Evolutionary conservation across 2,329 filamentous ascomycete species (phyloP).

Genomic region (Fusarium tricinctum): DNA sequence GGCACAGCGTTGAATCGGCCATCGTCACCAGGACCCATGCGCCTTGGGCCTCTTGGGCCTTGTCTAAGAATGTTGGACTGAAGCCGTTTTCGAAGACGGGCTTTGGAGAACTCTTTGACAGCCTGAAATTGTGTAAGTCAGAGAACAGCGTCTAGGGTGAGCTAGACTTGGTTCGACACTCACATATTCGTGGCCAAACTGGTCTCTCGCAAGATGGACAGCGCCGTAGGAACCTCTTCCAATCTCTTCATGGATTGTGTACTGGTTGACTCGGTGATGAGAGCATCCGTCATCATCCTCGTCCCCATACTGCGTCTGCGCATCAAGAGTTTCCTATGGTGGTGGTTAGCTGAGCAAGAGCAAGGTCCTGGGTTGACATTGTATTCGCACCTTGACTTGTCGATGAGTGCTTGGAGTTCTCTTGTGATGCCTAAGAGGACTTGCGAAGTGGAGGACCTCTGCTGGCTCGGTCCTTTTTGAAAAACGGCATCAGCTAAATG

Average conservation of each 20-base stretch:
- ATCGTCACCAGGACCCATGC: slow-evolving; percentile 48
- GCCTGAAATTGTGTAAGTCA: slow-evolving; percentile 69
- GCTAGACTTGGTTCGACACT: slow-evolving; percentile 53
- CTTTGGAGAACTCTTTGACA: slow-evolving; percentile 97
- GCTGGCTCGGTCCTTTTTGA: slow-evolving; percentile 60
- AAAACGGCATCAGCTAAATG: slow-evolving; percentile 18
- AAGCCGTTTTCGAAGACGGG: slow-evolving; percentile 86
- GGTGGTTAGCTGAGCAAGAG: slow-evolving; percentile 23
- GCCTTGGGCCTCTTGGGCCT: slow-evolving; percentile 56
- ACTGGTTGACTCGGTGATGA: slow-evolving; percentile 94
- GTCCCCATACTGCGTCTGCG: slow-evolving; percentile 86
- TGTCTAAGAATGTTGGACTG: slow-evolving; percentile 86
- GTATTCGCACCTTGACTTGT: slow-evolving; percentile 65
- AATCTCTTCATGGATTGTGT: slow-evolving; percentile 93
- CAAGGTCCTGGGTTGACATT: not conserved
- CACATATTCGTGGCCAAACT: slow-evolving; percentile 94
- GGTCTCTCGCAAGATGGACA: slow-evolving; percentile 90
- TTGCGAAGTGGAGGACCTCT: slow-evolving; percentile 60
- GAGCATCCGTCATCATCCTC: slow-evolving; percentile 85
- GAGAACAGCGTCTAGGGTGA: slow-evolving; percentile 12
- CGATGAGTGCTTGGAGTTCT: slow-evolving; percentile 70
- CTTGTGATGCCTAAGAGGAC: slow-evolving; percentile 70
- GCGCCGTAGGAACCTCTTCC: slow-evolving; percentile 96
- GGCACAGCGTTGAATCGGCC: slow-evolving; percentile 48
- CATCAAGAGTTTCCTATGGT: slow-evolving; percentile 87